Evolutionary conservation across 208 protist genomes (phyloP), one percentile per base, ranked within the genome.

Genomic region (Acanthamoeba polyphaga): DNA sequence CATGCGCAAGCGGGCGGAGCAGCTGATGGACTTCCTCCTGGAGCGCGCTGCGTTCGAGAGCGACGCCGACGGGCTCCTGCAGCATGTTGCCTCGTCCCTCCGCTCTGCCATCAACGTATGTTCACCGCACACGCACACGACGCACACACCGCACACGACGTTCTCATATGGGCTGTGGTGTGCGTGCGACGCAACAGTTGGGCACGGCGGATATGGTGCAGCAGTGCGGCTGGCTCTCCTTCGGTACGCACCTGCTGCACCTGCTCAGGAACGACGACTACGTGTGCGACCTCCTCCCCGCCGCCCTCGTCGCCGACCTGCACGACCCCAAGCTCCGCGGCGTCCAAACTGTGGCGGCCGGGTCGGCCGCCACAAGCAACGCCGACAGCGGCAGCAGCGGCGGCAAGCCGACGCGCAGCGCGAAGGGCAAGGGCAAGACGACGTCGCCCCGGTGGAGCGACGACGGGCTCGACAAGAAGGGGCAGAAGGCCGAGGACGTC

Each of bases 341-440:
- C 24, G 49, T 88, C 17, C 46, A 88, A 60, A 76, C 29, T n/a
- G 29, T n/a, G 2, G 0, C 22, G 60, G 24, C 19, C 24, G 22
- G 60, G 12, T 76, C 68, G 68, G 10, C 68, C 32, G 34, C 68
- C n/a, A 5, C 8, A 38, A 38, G 38, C 38, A 38, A 38, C 38
- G 38, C 38, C 38, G 38, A 38, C 38, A 38, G 38, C 27, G 13
- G 29, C 68, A 7, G 68, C 64, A 4, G 17, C 24, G 32, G 9
- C 80, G 46, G 27, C 46, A 88, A 60, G 22, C 10, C 7, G 38
- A 88, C 43, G 27, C 32, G 51, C 24, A 34, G 46, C 3, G 24
- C 15, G 29, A 95, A 29, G 53, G 49, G 62, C 34, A 94, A 95
- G 88, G 32, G 46, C 19, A 84, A 95, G 88, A 94, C 24, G 60